phyloP scores from a whole-genome alignment of 306 rosid genomes.

The Fragaria vesca region DNA sequence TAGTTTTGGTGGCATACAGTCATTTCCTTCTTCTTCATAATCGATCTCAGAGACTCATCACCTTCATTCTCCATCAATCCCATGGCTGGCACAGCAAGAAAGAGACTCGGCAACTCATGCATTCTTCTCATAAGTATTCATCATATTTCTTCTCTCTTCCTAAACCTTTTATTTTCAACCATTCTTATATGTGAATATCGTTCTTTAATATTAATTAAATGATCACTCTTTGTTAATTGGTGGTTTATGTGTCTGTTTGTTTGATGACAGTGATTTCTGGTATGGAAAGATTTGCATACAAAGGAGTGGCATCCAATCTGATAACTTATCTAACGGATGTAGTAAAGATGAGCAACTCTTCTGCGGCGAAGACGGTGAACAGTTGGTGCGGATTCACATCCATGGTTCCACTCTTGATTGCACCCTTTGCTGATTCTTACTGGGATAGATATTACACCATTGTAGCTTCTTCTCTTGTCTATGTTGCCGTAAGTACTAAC shows the following conservation, averaged over 20 bases:
- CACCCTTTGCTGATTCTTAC: conserved; percentile 82
- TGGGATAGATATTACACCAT: conserved; percentile 77
- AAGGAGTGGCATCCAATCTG: conserved; percentile 85
- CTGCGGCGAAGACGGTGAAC: conserved; percentile 87
- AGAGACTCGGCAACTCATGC: conserved; percentile 60
- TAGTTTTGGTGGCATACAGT: background rate
- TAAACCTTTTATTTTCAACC: background rate
- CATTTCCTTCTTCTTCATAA: background rate
- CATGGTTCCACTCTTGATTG: conserved; percentile 80
- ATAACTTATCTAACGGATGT: conserved; percentile 85
- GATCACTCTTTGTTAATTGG: background rate
- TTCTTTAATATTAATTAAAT: too few species aligned
- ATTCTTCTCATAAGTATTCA: conserved; percentile 77
- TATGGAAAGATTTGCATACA: conserved; percentile 89
- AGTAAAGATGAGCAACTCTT: conserved; percentile 72
- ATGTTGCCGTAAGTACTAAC: conserved; percentile 59
- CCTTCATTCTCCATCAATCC: background rate
- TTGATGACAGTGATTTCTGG: conserved; percentile 60
- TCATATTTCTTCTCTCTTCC: background rate
- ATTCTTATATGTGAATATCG: background rate
- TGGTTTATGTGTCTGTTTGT: background rate
- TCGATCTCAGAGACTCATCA: background rate
- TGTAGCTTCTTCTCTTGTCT: conserved; percentile 60
- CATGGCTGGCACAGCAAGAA: conserved; percentile 47
- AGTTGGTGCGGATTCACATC: conserved; percentile 87